These are phyloP conservation scores for Xanthoconium separans DNA, from an alignment of 1,284 basidiomycete species.

Conservation along the genomic window DNA sequence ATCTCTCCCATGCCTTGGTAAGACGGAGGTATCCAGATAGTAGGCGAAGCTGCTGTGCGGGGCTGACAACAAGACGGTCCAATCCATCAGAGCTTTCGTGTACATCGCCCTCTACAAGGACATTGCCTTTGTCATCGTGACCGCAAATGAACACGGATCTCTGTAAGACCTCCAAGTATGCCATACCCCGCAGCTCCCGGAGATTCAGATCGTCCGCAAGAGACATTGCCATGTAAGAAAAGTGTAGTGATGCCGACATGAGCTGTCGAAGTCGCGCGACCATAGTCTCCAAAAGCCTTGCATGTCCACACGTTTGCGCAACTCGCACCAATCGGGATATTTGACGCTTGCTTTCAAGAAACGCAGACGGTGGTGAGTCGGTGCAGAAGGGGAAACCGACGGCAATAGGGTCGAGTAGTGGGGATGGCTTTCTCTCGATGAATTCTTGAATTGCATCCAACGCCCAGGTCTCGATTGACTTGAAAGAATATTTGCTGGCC, in stretches of 20 bases:
- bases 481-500: slow-evolving; percentile 69
- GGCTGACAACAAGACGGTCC: slow-evolving; percentile 47
- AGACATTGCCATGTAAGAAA: slow-evolving; percentile 66
- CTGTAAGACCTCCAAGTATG: slow-evolving; percentile 69
- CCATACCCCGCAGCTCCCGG: slow-evolving; percentile 52
- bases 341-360: slow-evolving; percentile 42
- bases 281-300: slow-evolving; percentile 55
- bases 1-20: slow-evolving; percentile 57
- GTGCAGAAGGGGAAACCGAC: slow-evolving; percentile 34
- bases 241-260: slow-evolving; percentile 56
- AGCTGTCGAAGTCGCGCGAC: slow-evolving; percentile 54
- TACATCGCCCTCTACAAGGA: slow-evolving; percentile 28
- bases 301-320: slow-evolving; percentile 62
- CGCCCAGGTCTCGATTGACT: slow-evolving; percentile 65
- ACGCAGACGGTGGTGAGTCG: slow-evolving; percentile 21
- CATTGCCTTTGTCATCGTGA: slow-evolving; percentile 10
- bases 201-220: slow-evolving; percentile 66
- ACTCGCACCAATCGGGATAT: slow-evolving; percentile 59
- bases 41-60: slow-evolving; percentile 58
- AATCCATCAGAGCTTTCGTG: slow-evolving; percentile 37
- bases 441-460: slow-evolving; percentile 64
- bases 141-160: slow-evolving; percentile 48
- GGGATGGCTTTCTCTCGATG: slow-evolving; percentile 57
- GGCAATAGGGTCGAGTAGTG: slow-evolving; percentile 44
- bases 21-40: slow-evolving; percentile 66